Percentiles rank a stretch among this genome's conserved stretches.
These are phyloP conservation scores for Exobasidium cylindrosporum DNA, from an alignment of 1,284 basidiomycete genomes.

Conservation along the genomic window DNA sequence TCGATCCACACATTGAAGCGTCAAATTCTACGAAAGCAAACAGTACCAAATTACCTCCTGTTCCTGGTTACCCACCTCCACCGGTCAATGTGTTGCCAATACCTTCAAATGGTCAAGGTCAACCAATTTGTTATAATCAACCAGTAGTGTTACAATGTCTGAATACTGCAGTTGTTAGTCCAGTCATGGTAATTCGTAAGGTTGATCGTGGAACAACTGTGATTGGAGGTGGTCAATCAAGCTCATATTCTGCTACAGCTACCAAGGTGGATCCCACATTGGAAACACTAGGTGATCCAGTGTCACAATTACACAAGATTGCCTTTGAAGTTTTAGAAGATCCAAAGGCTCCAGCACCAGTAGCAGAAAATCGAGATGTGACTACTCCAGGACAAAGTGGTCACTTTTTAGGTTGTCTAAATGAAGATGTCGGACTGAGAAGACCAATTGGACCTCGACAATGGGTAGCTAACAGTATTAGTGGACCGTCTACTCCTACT, in stretches of 20 bases:
- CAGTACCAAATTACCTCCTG: conserved; percentile 61
- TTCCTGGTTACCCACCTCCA: conserved; percentile 68
- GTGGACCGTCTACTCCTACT: conserved; percentile 40
- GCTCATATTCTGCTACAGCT: conserved; percentile 5
- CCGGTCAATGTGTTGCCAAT: conserved; percentile 85
- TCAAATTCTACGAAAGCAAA: conserved; percentile 61
- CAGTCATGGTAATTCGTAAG: conserved; percentile 86
- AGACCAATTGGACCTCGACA: conserved; percentile 36
- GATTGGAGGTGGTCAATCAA: conserved; percentile 72
- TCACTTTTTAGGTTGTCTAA: conserved; percentile 44
- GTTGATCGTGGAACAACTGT: conserved; percentile 86
- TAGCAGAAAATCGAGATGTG: conserved; percentile 25
- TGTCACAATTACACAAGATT: conserved; percentile 81
- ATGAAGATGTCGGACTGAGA: conserved; percentile 47
- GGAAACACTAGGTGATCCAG: conserved; percentile 86
- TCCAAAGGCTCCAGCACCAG: conserved; percentile 22
- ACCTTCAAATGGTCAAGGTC: neutral
- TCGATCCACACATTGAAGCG: conserved; percentile 68
- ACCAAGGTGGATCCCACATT: conserved; percentile 21
- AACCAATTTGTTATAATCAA: conserved; percentile 83
- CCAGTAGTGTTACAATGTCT: conserved; percentile 91
- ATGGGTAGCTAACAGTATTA: conserved; percentile 31
- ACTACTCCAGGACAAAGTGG: conserved; percentile 37
- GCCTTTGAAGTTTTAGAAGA: conserved; percentile 47
- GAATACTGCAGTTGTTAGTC: conserved; percentile 86